Conservation (phyloP, 441 rosid genomes). For the Brassica hybrid region DNA sequence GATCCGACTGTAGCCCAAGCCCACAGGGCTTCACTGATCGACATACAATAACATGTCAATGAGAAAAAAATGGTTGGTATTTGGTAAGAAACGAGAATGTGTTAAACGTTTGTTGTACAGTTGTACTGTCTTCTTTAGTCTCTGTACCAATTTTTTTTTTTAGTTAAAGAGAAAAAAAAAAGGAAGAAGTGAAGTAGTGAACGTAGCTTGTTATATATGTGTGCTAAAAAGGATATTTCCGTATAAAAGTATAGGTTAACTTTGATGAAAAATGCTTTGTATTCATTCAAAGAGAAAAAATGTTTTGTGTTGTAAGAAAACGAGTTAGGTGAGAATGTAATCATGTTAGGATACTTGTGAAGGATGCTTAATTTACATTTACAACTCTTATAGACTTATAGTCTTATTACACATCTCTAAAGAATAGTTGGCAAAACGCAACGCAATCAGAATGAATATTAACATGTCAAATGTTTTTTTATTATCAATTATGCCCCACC, state of each 20-base stretch:
- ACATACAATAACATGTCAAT: not conserved
- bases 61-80: not conserved
- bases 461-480: too few species aligned
- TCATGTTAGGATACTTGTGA: conserved; percentile 22
- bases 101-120: conserved; percentile 31
- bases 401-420: too few species aligned
- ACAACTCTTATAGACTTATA: not conserved
- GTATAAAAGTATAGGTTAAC: not conserved
- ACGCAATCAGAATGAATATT: too few species aligned
- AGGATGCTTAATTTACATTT: conserved; percentile 19
- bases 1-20: not conserved
- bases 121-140: conserved; percentile 12
- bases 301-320: not conserved
- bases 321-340: conserved; percentile 26
- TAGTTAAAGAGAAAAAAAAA: not conserved
- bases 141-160: not conserved
- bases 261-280: not conserved
- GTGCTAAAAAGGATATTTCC: not conserved
- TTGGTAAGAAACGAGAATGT: conserved; percentile 9
- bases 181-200: not conserved
- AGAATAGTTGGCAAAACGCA: too few species aligned
- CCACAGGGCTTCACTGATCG: conserved; percentile 9
- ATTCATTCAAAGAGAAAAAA: not conserved
- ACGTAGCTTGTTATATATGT: not conserved
- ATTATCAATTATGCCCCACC: too few species aligned